Conservation (phyloP, 441 rosid species). For the Breynia disticha region DNA sequence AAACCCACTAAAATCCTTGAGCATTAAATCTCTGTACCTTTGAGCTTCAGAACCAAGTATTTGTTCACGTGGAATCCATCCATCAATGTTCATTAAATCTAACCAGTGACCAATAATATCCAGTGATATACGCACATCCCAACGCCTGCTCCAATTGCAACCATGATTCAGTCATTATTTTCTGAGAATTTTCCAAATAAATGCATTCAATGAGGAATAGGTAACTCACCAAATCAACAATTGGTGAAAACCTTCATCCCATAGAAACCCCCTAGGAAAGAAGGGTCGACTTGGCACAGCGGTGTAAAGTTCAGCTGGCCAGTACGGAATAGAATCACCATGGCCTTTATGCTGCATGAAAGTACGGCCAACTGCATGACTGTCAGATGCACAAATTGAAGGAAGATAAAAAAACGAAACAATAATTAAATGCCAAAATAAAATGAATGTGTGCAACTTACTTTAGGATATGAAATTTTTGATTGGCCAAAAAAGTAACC, state of each 20-base stretch:
- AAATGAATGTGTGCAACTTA: slow-evolving; percentile 33
- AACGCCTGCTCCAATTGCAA: slow-evolving; percentile 42
- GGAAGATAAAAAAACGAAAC: slow-evolving; percentile 1
- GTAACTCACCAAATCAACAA: slow-evolving; percentile 73
- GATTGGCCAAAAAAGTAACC: slow-evolving; percentile 96
- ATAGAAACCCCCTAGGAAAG: slow-evolving; percentile 92
- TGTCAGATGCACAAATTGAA: slow-evolving; percentile 24
- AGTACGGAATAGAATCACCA: slow-evolving; percentile 57
- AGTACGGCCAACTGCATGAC: slow-evolving; percentile 27
- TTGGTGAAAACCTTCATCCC: slow-evolving; percentile 99
- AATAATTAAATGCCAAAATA: not conserved
- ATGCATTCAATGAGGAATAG: not conserved
- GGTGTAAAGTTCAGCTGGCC: slow-evolving; percentile 98
- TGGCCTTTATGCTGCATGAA: slow-evolving; percentile 51
- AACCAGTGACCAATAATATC: slow-evolving; percentile 91
- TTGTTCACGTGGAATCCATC: slow-evolving; percentile 99
- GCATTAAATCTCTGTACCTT: slow-evolving; percentile 39
- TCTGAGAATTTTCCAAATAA: not conserved
- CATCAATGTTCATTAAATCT: slow-evolving; percentile 75
- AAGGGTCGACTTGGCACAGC: slow-evolving; percentile 98
- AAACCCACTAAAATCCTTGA: slow-evolving; percentile 13
- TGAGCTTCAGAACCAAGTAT: slow-evolving; percentile 91
- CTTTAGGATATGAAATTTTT: slow-evolving; percentile 58
- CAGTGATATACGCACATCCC: slow-evolving; percentile 68
- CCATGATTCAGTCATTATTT: not conserved